Conservation (phyloP, 495 filamentous ascomycete species). For the Platismatia glauca region DNA sequence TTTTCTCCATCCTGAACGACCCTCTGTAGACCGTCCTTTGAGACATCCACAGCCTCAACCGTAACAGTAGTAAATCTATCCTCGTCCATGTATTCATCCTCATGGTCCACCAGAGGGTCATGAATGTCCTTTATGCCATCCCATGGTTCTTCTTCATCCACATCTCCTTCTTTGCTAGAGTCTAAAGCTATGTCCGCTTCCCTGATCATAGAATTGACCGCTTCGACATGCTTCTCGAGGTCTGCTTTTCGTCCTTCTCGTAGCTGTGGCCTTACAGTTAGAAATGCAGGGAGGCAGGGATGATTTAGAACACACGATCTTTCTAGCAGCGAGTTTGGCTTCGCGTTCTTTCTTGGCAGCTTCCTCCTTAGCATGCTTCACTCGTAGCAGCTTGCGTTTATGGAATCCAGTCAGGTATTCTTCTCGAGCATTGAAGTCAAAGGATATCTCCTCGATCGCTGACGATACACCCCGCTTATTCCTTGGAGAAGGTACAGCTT, state of each 20-base stretch:
- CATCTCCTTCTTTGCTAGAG: slow-evolving; percentile 20
- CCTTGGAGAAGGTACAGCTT: slow-evolving; percentile 38
- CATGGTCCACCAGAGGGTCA: slow-evolving; percentile 56
- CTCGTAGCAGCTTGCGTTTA: slow-evolving; percentile 80
- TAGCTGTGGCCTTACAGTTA: slow-evolving; percentile 42
- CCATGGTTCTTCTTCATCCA: slow-evolving; percentile 44
- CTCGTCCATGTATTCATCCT: slow-evolving; percentile 94
- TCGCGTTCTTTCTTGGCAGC: slow-evolving; percentile 63
- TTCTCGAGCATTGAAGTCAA: slow-evolving; percentile 65
- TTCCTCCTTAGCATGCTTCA: slow-evolving; percentile 71
- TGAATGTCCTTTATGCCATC: slow-evolving; percentile 46
- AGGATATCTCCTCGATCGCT: slow-evolving; percentile 63
- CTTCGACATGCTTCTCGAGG: slow-evolving; percentile 66
- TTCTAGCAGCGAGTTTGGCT: slow-evolving; percentile 61
- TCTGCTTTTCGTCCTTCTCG: slow-evolving; percentile 71
- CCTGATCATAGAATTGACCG: slow-evolving; percentile 55
- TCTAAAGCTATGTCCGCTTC: slow-evolving; percentile 29
- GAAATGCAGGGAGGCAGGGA: not conserved
- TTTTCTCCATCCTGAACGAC: slow-evolving; percentile 37
- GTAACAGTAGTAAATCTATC: slow-evolving; percentile 91
- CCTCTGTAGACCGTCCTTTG: slow-evolving; percentile 58
- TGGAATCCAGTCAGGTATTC: slow-evolving; percentile 93
- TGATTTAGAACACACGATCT: slow-evolving; percentile 47
- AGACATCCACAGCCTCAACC: slow-evolving; percentile 78
- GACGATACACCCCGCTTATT: slow-evolving; percentile 55